Percentiles rank a stretch among this genome's conserved stretches.
phyloP scores from a whole-genome alignment of 1,139 yeast species.

The Arxiozyma telluris region DNA sequence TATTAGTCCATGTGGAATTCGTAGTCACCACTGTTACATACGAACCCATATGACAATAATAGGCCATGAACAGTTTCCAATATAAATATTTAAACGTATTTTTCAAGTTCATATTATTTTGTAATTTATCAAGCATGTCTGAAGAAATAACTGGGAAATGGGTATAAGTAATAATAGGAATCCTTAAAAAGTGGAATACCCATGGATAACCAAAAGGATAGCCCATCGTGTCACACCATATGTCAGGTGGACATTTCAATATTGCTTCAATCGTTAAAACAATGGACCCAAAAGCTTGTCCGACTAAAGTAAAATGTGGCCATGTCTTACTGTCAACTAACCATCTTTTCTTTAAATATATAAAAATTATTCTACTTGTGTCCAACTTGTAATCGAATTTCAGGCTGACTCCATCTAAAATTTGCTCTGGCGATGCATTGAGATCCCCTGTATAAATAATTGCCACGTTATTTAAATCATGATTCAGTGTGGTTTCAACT shows the following conservation, averaged over 20 bases:
- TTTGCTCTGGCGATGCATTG: slow-evolving; percentile 42
- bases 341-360: slow-evolving; percentile 54
- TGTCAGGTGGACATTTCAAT: slow-evolving; percentile 64
- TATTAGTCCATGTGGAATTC: slow-evolving; percentile 87
- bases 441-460: slow-evolving; percentile 69
- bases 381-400: slow-evolving; percentile 60
- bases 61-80: slow-evolving; percentile 56
- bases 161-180: slow-evolving; percentile 80
- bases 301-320: slow-evolving; percentile 72
- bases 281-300: slow-evolving; percentile 79
- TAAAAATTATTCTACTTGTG: slow-evolving; percentile 52
- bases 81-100: slow-evolving; percentile 47
- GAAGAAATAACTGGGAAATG: slow-evolving; percentile 88
- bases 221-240: slow-evolving; percentile 94
- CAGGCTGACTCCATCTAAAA: slow-evolving; percentile 47
- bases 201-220: slow-evolving; percentile 77
- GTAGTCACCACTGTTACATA: slow-evolving; percentile 60
- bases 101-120: slow-evolving; percentile 28
- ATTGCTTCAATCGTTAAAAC: slow-evolving; percentile 66
- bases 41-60: slow-evolving; percentile 61
- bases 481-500: slow-evolving; percentile 56
- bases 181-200: slow-evolving; percentile 43
- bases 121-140: slow-evolving; percentile 68
- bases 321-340: slow-evolving; percentile 66
- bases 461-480: slow-evolving; percentile 46